phyloP scores from a whole-genome alignment of 2,329 filamentous ascomycete species.

The Mariannaea sp. region DNA sequence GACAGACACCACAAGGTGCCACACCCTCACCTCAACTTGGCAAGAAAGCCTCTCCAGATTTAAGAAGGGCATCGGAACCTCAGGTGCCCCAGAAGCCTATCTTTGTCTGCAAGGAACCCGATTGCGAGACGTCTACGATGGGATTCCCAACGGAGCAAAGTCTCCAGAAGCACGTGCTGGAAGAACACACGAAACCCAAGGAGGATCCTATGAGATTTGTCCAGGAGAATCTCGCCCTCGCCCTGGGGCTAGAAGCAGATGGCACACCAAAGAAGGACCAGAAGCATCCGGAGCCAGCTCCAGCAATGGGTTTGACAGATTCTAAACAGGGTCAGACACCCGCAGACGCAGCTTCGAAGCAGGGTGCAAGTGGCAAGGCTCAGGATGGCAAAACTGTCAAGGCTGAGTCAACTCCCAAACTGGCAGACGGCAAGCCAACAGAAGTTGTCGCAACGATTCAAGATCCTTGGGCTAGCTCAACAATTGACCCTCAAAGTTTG shows the following conservation, averaged over 20 bases:
- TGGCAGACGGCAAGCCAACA: constrained; percentile 36
- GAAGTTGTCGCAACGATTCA: constrained; percentile 26
- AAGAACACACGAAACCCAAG: constrained; percentile 62
- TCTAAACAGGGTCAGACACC: constrained; percentile 58
- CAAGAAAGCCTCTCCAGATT: constrained; percentile 55
- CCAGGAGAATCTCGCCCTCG: constrained; percentile 53
- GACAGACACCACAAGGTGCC: constrained; percentile 45
- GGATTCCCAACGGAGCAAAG: constrained; percentile 61
- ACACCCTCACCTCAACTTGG: constrained; percentile 54
- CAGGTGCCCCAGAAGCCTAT: constrained; percentile 46
- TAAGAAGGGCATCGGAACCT: constrained; percentile 41
- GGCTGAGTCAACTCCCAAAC: constrained; percentile 38
- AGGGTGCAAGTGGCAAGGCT: constrained; percentile 52
- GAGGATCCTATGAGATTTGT: constrained; percentile 60
- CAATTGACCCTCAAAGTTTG: constrained; percentile 56
- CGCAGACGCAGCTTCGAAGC: constrained; percentile 56
- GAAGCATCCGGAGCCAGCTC: constrained; percentile 39
- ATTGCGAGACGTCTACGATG: constrained; percentile 56
- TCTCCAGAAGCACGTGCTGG: constrained; percentile 57
- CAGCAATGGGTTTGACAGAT: constrained; percentile 47
- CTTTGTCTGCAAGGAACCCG: constrained; percentile 57
- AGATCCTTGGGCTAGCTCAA: constrained; percentile 48
- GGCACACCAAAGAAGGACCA: constrained; percentile 48
- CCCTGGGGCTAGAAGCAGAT: constrained; percentile 58
- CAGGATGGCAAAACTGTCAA: constrained; percentile 43